Conservation (phyloP, 495 filamentous ascomycete genomes). For the Endocarpon pusillum region DNA sequence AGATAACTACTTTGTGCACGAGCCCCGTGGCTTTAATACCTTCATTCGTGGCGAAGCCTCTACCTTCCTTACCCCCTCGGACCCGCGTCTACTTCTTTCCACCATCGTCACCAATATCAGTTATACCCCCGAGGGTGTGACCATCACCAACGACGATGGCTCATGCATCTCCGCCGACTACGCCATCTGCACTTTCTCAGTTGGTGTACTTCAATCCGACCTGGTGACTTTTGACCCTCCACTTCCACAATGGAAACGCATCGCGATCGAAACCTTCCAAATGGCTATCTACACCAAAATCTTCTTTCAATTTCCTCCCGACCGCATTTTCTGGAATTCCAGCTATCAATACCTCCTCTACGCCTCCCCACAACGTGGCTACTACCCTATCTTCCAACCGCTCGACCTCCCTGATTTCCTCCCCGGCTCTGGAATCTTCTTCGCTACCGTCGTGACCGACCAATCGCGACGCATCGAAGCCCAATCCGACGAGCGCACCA, state of each 20-base stretch:
- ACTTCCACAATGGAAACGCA: constrained; percentile 50
- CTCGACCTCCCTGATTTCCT: constrained; percentile 41
- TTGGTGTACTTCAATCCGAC: constrained; percentile 53
- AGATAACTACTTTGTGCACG: constrained; percentile 49
- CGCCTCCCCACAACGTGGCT: constrained; percentile 46
- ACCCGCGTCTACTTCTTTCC: constrained; percentile 41
- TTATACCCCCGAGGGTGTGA: constrained; percentile 38
- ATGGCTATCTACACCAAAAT: constrained; percentile 72
- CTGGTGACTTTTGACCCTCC: constrained; percentile 41
- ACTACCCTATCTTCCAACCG: constrained; percentile 57
- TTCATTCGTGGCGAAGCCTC: constrained; percentile 45
- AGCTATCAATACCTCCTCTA: constrained; percentile 57
- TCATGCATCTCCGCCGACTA: constrained; percentile 45
- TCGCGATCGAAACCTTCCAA: constrained; percentile 45
- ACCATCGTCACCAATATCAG: constrained; percentile 40
- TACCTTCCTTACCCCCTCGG: constrained; percentile 38
- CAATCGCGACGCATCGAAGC: constrained; percentile 47
- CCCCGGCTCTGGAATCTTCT: constrained; percentile 46
- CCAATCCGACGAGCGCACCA: constrained; percentile 43
- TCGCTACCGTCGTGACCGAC: constrained; percentile 46
- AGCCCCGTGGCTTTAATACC: constrained; percentile 49
- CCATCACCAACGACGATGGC: constrained; percentile 35
- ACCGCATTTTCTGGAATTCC: constrained; percentile 50
- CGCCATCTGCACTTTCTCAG: constrained; percentile 39
- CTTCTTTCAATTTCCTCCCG: constrained; percentile 50